phyloP scores from a whole-genome alignment of 176 grass and related monocot species.

The Lolium rigidum region DNA sequence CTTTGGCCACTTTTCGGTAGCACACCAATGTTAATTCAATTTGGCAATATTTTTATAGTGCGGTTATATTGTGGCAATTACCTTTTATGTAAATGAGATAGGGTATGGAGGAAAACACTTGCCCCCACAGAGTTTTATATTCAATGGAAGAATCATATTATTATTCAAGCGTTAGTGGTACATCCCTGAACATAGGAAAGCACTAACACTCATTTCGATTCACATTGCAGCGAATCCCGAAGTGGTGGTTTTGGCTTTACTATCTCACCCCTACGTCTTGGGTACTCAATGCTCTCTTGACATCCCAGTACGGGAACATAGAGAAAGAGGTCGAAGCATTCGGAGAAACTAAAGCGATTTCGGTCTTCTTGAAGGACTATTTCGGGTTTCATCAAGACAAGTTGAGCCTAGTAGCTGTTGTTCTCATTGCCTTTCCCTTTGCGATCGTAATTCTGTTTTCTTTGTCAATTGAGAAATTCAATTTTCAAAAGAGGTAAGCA shows the following conservation, averaged over 20 bases:
- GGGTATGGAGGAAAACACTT: no score
- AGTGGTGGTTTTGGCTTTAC: background rate
- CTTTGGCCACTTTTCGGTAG: background rate
- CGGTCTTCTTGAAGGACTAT: background rate
- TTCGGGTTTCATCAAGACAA: slow-evolving; percentile 15
- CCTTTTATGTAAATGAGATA: no score
- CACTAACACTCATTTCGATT: background rate
- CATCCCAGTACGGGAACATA: background rate
- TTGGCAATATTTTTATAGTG: background rate
- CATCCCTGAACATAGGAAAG: background rate
- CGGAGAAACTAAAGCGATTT: background rate
- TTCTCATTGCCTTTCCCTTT: background rate
- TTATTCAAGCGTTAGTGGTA: no score
- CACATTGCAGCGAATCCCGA: background rate
- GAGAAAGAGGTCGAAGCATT: background rate
- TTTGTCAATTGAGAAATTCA: background rate
- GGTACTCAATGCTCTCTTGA: slow-evolving; percentile 11
- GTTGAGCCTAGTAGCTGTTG: background rate
- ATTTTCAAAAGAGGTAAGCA: slow-evolving; percentile 2
- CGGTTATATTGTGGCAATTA: no score
- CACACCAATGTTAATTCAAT: background rate
- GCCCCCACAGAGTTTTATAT: no score
- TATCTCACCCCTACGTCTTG: slow-evolving; percentile 4
- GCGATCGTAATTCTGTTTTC: background rate
- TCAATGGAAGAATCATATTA: no score